Base-by-base conservation (phyloP, 2,329 filamentous ascomycete genomes). In the Coniochaeta ligniaria region DNA sequence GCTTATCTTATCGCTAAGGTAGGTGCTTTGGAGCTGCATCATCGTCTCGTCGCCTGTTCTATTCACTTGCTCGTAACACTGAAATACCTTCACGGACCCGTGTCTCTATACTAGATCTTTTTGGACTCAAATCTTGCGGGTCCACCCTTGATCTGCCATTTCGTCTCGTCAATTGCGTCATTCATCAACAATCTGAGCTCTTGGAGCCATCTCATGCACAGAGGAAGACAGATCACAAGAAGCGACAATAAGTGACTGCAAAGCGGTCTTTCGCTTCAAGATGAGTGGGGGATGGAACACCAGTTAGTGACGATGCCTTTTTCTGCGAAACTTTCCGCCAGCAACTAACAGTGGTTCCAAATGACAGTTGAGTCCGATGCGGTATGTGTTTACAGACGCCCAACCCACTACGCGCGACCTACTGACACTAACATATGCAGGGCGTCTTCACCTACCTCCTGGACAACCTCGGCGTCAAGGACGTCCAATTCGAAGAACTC, bases 401-500 rank as follows among this genome's bases (percentile, higher is more conserved):
- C 9, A 24, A 33, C 41, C 7, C 17, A 8, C 3, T 12, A 14
- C 28, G 17, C n/a, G 17, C 26, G 22, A 38, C 31, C 33, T 38
- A 35, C 35, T 38, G 26, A 54, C 35, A 41, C 9, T 5, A 12
- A 2, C 26, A 26, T 63, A 33, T n/a, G n/a, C 61, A 85, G 93
- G 95, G 95, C 71, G 93, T 99, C 72, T 99, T 99, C 79, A 99
- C 95, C 65, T 96, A 92, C 71, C 86, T 99, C 63, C 90, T 99
- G 71, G 92, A 97, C 67, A 84, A 82, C 69, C 89, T 99, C 64
- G 95, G 95, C 58, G 93, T 96, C 68, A 90, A 93, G 74, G 87
- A 91, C 71, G 92, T 98, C 2, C 95, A 99, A 75, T 98, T 97
- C 73, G 95, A 98, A 78, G 95, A 99, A 78, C 87, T 99, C 65